These are phyloP conservation scores for Fusarium pseudoanthophilum DNA, from an alignment of 2,329 filamentous ascomycete species.

Conservation along the genomic window DNA sequence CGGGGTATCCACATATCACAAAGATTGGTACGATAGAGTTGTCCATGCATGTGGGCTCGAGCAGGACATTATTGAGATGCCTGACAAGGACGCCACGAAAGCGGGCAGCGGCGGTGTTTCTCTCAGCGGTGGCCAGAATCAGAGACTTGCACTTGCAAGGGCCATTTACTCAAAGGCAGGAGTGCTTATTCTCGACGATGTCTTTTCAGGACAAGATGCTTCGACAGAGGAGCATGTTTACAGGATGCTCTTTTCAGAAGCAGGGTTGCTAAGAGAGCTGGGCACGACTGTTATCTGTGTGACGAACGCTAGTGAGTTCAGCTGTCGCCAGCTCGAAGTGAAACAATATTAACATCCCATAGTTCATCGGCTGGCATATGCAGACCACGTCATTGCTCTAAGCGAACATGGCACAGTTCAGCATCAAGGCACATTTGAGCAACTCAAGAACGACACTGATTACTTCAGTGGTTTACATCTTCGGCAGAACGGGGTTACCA, in stretches of 20 bases:
- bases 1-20: not conserved
- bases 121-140: conserved; percentile 50
- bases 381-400: conserved; percentile 12
- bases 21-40: conserved; percentile 11
- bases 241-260: conserved; percentile 1
- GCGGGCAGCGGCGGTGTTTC: conserved; percentile 49
- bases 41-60: conserved; percentile 8
- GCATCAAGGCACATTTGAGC: conserved; percentile 22
- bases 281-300: conserved; percentile 9
- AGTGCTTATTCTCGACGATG: conserved; percentile 49
- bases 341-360: not conserved
- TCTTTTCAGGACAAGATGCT: conserved; percentile 44
- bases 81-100: conserved; percentile 15
- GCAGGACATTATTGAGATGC: conserved; percentile 8
- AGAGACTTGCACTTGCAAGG: conserved; percentile 43
- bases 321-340: not conserved
- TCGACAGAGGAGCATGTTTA: conserved; percentile 23
- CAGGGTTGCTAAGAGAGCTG: not conserved
- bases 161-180: conserved; percentile 38
- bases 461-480: conserved; percentile 16
- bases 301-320: conserved; percentile 11
- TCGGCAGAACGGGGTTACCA: not conserved
- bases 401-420: conserved; percentile 8
- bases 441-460: conserved; percentile 9
- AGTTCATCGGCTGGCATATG: conserved; percentile 6